Conservation (phyloP, 2,329 filamentous ascomycete genomes). For the Dactylellina leptospora region DNA sequence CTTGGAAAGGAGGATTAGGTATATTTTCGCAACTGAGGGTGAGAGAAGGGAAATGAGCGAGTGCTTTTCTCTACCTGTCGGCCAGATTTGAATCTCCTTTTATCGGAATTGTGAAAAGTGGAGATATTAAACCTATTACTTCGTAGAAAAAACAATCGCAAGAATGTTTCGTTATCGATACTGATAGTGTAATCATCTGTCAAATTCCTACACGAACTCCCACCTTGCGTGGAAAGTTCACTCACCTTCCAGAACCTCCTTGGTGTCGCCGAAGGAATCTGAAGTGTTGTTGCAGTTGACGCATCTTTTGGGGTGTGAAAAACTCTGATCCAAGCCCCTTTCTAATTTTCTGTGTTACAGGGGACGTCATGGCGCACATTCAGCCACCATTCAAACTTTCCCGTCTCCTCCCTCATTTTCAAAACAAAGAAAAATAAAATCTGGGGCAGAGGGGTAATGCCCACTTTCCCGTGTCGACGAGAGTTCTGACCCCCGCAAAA, state of each 20-base stretch:
- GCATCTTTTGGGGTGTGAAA: not conserved
- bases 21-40: too few species aligned
- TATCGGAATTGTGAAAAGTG: too few species aligned
- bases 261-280: too few species aligned
- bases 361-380: conserved; percentile 36
- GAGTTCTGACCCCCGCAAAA: not conserved
- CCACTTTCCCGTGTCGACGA: conserved; percentile 19
- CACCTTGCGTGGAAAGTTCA: not conserved
- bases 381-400: conserved; percentile 42
- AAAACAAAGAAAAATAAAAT: conserved; percentile 11
- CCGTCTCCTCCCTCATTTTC: conserved; percentile 28
- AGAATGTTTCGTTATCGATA: conserved; percentile 12
- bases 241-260: conserved; percentile 3
- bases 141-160: too few species aligned
- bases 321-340: conserved; percentile 7
- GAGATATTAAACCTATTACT: too few species aligned
- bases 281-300: not conserved
- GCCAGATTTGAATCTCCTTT: conserved; percentile 1
- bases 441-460: conserved; percentile 12
- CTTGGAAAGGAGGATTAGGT: conserved; percentile 1
- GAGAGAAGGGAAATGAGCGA: too few species aligned
- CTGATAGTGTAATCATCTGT: not conserved
- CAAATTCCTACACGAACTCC: not conserved
- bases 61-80: too few species aligned
- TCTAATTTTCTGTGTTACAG: conserved; percentile 34